Percentiles rank a stretch among this genome's conserved stretches.
Evolutionary conservation across 2,329 filamentous ascomycete genomes (phyloP).

Genomic region (Fusarium setosum): DNA sequence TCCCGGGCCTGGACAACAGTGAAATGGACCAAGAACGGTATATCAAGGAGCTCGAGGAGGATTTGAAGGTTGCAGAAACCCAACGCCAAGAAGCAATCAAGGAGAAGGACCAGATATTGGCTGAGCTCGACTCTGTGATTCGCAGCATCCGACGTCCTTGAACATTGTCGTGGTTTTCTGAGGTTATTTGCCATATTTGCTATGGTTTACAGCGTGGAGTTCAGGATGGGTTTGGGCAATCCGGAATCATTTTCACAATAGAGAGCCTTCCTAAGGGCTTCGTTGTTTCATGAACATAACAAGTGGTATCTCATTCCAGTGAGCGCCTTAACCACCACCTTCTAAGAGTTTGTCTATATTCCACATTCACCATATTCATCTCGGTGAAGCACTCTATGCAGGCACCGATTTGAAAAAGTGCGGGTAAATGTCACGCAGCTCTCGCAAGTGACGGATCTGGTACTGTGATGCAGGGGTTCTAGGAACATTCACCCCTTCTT

Average conservation of each 20-base stretch:
- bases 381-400: neutral
- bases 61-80: constrained; percentile 71
- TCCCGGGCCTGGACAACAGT: constrained; percentile 83
- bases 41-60: constrained; percentile 73
- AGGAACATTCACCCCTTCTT: constrained; percentile 76
- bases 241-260: neutral
- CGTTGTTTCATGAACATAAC: constrained; percentile 12
- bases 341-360: constrained; percentile 13
- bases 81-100: constrained; percentile 72
- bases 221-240: constrained; percentile 11
- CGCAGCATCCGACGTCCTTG: constrained; percentile 68
- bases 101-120: constrained; percentile 71
- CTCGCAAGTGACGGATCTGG: constrained; percentile 80
- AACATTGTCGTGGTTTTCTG: constrained; percentile 26
- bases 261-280: neutral
- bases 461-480: constrained; percentile 74
- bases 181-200: neutral
- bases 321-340: constrained; percentile 28
- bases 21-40: constrained; percentile 79
- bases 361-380: neutral
- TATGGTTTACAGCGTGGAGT: constrained; percentile 36
- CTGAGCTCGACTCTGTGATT: constrained; percentile 70
- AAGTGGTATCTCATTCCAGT: constrained; percentile 24
- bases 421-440: constrained; percentile 81
- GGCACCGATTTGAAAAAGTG: constrained; percentile 79